Base-by-base conservation (phyloP, 495 filamentous ascomycete species). In the Letharia lupina region DNA sequence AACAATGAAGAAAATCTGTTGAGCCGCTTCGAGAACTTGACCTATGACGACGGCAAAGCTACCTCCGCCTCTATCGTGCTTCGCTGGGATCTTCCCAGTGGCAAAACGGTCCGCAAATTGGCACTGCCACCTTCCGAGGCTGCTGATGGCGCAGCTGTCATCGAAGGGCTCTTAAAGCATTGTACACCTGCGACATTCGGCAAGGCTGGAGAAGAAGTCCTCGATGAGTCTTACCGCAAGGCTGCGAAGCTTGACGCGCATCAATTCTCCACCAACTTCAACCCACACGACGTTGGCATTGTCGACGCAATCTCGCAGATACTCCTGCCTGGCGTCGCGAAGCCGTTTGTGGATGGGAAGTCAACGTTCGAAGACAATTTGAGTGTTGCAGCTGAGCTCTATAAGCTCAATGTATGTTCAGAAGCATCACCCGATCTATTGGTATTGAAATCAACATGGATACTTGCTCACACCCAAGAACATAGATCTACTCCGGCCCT, bases 351-450 rank as follows among this genome's bases (percentile, higher is more conserved):
- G 2, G 60, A 69, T 20, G 66, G 62, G 2, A 31, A 56, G 3
- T 35, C 40, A 4, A 42, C 10, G 8, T 64, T 33, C 4, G n/a
- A 35, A 33, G 56, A 62, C 3, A 31, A 61, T 61, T 16, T 50
- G 8, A 73, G 69, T 10, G 70, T 83, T 7, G 67, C 31, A 11
- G 79, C 80, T 0, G 81, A 86, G 71, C 70, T 85, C 2, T 86
- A 84, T 72, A 85, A 85, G 67, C 70, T 86, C 18, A 87, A 86
- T 70, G 81, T 82, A 40, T 60, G 75, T 72, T 23, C 8, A n/a
- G 10, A 23, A 37, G 23, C 23, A 28, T 28, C 23, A 28, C 23
- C 23, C 23, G 23, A 28, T 28, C 23, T 28, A 28, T 28, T 28
- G 23, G 23, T 28, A 28, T 28, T 1, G 23, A 28, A 28, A 28